Conservation (phyloP, 306 rosid genomes). For the Medicago arabica region DNA sequence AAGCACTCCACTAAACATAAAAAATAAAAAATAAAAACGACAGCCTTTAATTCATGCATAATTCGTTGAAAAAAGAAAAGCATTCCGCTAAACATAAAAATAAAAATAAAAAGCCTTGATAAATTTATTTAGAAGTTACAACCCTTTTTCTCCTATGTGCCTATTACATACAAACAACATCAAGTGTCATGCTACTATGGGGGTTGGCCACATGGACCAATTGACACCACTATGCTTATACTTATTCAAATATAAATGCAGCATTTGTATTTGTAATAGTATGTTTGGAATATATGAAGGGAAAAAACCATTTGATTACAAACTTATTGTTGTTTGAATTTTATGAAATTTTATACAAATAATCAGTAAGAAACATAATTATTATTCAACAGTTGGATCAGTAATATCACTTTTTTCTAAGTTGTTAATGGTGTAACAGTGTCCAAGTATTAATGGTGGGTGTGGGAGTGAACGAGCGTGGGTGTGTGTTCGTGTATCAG, state of each 20-base stretch:
- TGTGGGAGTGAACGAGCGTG: not conserved
- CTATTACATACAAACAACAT: conserved; percentile 7
- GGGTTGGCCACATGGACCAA: conserved; percentile 6
- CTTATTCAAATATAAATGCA: conserved; percentile 1
- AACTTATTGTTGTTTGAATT: not conserved
- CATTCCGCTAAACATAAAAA: conserved; percentile 17
- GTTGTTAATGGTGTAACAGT: not conserved
- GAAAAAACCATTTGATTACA: not conserved
- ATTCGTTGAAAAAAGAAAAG: conserved; percentile 19
- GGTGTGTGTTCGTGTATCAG: conserved; percentile 2
- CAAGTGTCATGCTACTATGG: conserved; percentile 6
- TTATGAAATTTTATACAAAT: not conserved
- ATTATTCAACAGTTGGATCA: conserved; percentile 12
- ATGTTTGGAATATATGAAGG: not conserved
- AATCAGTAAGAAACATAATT: not conserved
- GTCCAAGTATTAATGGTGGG: not conserved
- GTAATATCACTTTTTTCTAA: not conserved
- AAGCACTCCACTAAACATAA: too few species aligned
- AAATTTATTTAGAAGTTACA: conserved; percentile 19
- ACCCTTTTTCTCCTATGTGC: conserved; percentile 18
- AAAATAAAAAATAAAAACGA: too few species aligned
- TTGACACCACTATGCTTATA: not conserved
- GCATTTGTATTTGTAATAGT: not conserved
- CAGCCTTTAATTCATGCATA: not conserved
- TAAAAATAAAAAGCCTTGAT: not conserved